Conservation (phyloP, 1,284 basidiomycete genomes). For the Taiwanofungus camphoratus region DNA sequence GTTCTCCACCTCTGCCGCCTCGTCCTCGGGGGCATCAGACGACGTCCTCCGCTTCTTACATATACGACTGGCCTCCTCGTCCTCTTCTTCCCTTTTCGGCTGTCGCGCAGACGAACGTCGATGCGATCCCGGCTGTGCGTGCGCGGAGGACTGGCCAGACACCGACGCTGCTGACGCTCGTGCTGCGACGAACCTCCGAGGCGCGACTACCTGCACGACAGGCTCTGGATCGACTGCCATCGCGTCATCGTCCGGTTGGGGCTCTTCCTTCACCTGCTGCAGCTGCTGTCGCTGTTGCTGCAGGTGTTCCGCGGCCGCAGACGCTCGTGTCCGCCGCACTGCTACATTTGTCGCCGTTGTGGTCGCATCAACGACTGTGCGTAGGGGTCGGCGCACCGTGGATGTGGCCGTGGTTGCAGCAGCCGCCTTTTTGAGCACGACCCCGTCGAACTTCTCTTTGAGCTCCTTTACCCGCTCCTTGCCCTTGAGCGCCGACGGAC, state of each 20-base stretch:
- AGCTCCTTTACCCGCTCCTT: constrained; percentile 36
- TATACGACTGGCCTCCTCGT: constrained; percentile 44
- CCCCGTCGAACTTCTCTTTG: constrained; percentile 47
- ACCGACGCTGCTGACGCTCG: constrained; percentile 17
- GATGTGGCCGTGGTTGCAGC: constrained; percentile 28
- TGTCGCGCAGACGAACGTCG: constrained; percentile 13
- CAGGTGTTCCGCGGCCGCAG: constrained; percentile 14
- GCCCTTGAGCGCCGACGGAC: constrained; percentile 31
- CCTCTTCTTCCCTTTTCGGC: constrained; percentile 24
- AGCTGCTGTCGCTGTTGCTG: constrained; percentile 6
- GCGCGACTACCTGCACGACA: constrained; percentile 21
- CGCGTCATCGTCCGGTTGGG: constrained; percentile 37
- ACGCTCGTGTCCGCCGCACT: constrained; percentile 24
- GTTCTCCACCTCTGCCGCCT: constrained; percentile 28
- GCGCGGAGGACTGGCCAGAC: constrained; percentile 9
- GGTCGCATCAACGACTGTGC: constrained; percentile 16
- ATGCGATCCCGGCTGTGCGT: constrained; percentile 9
- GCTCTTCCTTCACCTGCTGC: constrained; percentile 33
- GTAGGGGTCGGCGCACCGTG: constrained; percentile 20
- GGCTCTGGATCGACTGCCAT: constrained; percentile 50
- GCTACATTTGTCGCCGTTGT: constrained; percentile 29
- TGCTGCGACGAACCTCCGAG: constrained; percentile 25
- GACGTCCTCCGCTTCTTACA: constrained; percentile 73
- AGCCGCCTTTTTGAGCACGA: constrained; percentile 43
- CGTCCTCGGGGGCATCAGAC: constrained; percentile 58